These are phyloP conservation scores for Solanum chacoense DNA, from an alignment of 305 asterid species.

Conservation along the genomic window DNA sequence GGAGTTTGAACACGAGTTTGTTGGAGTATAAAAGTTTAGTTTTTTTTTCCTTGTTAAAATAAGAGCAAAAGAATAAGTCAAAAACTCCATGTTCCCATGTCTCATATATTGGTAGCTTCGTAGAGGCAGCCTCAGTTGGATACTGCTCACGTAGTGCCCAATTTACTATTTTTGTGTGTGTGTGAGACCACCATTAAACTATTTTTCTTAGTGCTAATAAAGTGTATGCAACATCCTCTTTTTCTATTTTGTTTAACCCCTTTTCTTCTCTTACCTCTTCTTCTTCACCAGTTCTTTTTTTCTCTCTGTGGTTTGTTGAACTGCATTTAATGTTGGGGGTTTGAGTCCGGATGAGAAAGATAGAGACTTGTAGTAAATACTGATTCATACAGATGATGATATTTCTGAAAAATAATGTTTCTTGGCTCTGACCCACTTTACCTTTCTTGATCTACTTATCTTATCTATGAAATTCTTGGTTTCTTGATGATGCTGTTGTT, in stretches of 20 bases:
- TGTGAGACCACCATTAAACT: not conserved
- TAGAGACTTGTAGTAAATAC: not conserved
- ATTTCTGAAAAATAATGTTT: not conserved
- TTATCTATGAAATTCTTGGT: slow-evolving; percentile 11
- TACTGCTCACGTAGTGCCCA: slow-evolving; percentile 3
- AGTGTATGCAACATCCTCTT: not conserved
- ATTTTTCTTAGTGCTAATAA: not conserved
- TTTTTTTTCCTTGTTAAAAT: not conserved
- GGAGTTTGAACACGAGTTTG: not conserved
- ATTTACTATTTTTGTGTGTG: not conserved
- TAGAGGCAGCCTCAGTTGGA: not conserved
- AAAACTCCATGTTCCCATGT: not conserved
- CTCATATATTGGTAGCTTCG: slow-evolving; percentile 32
- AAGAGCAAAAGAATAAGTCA: not conserved
- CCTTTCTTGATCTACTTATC: slow-evolving; percentile 20
- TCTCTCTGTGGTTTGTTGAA: slow-evolving; percentile 22
- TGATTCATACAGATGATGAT: not conserved
- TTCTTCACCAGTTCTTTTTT: slow-evolving; percentile 10
- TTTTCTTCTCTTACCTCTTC: not conserved
- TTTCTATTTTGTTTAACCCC: not conserved
- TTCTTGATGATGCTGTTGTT: not conserved
- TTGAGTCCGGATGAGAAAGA: slow-evolving; percentile 19
- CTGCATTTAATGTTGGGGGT: slow-evolving; percentile 31
- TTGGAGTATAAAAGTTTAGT: not conserved
- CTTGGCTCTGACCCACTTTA: slow-evolving; percentile 11